These are phyloP conservation scores for Tricholoma furcatifolium DNA, from an alignment of 768 basidiomycete genomes.

Conservation along the genomic window DNA sequence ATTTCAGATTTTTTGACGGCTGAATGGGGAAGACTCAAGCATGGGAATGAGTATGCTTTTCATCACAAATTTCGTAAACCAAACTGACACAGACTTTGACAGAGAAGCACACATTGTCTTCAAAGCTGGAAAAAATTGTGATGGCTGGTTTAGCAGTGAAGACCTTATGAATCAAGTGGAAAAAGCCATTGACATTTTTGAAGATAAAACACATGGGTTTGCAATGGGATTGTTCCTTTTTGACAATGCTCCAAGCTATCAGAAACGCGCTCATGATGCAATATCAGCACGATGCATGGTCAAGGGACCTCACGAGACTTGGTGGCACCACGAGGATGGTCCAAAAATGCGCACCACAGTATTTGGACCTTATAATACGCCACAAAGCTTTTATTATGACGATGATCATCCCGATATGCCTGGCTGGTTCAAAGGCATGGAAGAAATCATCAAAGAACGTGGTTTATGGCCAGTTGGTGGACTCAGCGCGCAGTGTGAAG, in stretches of 20 bases:
- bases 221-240: too few species aligned
- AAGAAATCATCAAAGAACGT: neutral
- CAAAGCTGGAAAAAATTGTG: slow-evolving; percentile 22
- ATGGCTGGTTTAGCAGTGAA: slow-evolving; percentile 29
- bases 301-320: neutral
- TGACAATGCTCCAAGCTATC: neutral
- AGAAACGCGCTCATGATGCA: neutral
- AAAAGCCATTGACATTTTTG: too few species aligned
- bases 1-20: slow-evolving; percentile 34
- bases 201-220: too few species aligned
- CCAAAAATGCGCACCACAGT: too few species aligned
- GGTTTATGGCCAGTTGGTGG: neutral
- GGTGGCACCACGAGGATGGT: neutral
- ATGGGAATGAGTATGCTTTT: slow-evolving; percentile 17
- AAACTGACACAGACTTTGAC: too few species aligned
- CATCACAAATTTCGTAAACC: too few species aligned
- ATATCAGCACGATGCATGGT: neutral
- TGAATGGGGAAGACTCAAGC: slow-evolving; percentile 27
- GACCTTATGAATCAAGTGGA: too few species aligned
- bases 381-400: neutral
- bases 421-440: neutral
- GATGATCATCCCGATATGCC: neutral
- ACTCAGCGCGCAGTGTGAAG: neutral
- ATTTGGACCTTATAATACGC: neutral
- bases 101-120: slow-evolving; percentile 18